Conservation (phyloP, 2,329 filamentous ascomycete species). For the Sclerotinia borealis region DNA sequence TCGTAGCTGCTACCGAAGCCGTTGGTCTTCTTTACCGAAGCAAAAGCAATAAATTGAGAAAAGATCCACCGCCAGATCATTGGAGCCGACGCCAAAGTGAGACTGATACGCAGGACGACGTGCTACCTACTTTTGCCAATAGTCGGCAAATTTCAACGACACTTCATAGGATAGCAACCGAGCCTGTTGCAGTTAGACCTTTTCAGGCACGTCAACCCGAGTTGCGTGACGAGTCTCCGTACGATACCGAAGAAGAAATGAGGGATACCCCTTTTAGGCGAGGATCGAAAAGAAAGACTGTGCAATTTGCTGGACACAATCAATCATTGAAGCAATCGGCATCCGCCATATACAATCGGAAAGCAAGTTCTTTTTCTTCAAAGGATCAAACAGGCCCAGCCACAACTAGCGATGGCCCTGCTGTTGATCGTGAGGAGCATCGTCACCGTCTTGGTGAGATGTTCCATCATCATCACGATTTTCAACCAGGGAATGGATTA, state of each 20-base stretch:
- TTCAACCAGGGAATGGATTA: conserved; percentile 41
- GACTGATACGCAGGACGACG: conserved; percentile 35
- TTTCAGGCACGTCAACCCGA: not conserved
- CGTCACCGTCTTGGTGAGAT: conserved; percentile 29
- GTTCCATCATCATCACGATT: conserved; percentile 30
- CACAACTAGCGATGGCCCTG: conserved; percentile 10
- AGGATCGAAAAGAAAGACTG: conserved; percentile 26
- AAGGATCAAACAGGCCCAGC: conserved; percentile 23
- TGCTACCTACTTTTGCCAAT: not conserved
- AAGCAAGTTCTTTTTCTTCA: conserved; percentile 19
- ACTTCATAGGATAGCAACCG: not conserved
- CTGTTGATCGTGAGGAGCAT: not conserved
- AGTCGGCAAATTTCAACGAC: not conserved
- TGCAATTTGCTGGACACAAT: conserved; percentile 26
- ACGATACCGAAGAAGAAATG: conserved; percentile 7
- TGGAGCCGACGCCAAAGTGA: conserved; percentile 41
- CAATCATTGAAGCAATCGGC: conserved; percentile 13
- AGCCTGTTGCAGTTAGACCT: not conserved
- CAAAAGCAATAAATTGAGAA: conserved; percentile 54
- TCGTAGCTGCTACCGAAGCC: conserved; percentile 15
- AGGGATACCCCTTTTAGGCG: conserved; percentile 23
- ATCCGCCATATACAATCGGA: conserved; percentile 12
- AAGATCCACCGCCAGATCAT: conserved; percentile 49
- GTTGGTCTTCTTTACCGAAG: conserved; percentile 39
- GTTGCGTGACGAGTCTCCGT: not conserved